Base-by-base conservation (phyloP, 768 basidiomycete genomes). In the Boletus rex-veris region DNA sequence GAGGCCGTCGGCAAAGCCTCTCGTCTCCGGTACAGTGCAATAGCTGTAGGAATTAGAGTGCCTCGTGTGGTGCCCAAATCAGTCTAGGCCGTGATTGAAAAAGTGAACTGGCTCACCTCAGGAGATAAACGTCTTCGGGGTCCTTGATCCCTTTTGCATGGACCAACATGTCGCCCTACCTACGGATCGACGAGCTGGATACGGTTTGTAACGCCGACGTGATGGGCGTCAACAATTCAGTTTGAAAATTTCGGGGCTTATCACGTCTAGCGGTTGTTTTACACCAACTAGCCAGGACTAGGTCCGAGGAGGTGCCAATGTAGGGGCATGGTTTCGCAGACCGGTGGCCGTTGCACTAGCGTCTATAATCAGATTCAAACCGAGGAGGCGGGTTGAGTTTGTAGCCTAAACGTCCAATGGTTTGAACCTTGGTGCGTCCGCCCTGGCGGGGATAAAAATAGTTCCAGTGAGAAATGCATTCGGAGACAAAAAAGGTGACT, bases 31-130 rank as follows among this genome's bases (percentile, higher is more conserved):
- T 35, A 39, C 39, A 62, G 48, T 21, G 16, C n/a, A 38, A 24
- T 28, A 28, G 8, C 8, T 8, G 28, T 18, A 38, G 37, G 37
- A 38, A 38, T 38, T 39, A 49, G 45, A 38, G 41, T 31, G 18
- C n/a, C 56, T 65, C 64, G 62, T 65, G 63, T 64, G 65, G 31
- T 42, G 7, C 12, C 47, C 43, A 56, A 30, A 54, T 52, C 30
- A 53, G 49, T 35, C 24, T 6, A 31, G 2, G 35, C 39, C 26
- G 39, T 12, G 19, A 45, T 46, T 10, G 50, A 57, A 11, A 24
- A 58, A 48, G 50, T n/a, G 53, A 70, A 52, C 67, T 30, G 39
- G 67, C 58, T 71, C 69, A 41, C 26, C 15, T 53, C 38, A 5
- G 18, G 28, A 54, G 31, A 48, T 49, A 8, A 6, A 46, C 4